Evolutionary conservation across 257 asterid species (phyloP).

Genomic region (Jasminum sambac): DNA sequence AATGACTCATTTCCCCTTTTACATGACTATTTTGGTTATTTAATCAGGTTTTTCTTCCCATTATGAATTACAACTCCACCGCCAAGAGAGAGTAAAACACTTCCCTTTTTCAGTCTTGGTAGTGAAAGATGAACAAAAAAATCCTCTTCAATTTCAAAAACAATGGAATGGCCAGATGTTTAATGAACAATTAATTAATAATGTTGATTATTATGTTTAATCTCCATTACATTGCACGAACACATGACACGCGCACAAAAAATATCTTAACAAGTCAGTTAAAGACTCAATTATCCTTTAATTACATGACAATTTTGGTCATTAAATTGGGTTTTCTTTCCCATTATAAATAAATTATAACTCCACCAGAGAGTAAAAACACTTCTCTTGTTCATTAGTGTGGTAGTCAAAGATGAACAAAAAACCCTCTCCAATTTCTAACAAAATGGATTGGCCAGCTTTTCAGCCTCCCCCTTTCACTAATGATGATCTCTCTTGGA

Average conservation of each 20-base stretch:
- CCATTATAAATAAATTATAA: no score
- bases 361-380: background rate
- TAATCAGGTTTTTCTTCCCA: slow-evolving; percentile 9
- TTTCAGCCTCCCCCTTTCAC: background rate
- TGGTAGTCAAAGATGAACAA: background rate
- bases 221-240: no score
- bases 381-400: background rate
- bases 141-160: background rate
- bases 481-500: slow-evolving; percentile 18
- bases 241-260: no score
- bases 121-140: background rate
- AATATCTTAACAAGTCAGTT: no score
- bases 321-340: no score
- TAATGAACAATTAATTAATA: no score
- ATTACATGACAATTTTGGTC: no score
- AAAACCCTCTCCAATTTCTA: background rate
- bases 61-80: slow-evolving; percentile 10
- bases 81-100: background rate
- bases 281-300: no score
- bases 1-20: slow-evolving; percentile 23
- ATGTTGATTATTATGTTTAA: no score
- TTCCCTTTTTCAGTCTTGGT: background rate
- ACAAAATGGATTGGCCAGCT: slow-evolving; percentile 1
- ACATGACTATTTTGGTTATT: background rate
- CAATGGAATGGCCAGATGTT: slow-evolving; percentile 32